Conservation (phyloP, 2,329 filamentous ascomycete genomes). For the Neurospora crassa region DNA sequence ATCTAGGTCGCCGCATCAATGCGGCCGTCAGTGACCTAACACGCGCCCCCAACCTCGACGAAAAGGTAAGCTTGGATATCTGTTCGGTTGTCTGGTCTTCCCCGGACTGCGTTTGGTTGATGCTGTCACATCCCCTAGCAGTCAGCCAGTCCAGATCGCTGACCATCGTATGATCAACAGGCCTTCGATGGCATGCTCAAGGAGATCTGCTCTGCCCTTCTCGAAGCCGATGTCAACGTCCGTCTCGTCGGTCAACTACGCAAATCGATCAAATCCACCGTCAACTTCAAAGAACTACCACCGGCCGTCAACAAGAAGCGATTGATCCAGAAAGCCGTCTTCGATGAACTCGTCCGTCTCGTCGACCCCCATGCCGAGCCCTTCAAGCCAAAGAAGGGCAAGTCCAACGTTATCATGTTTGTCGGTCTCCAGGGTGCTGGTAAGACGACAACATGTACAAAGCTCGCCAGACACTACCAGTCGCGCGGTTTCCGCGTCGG, state of each 20-base stretch:
- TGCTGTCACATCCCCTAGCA: slow-evolving; percentile 5
- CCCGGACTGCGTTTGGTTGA: slow-evolving; percentile 6
- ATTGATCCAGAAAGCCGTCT: slow-evolving; percentile 94
- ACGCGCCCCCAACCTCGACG: slow-evolving; percentile 83
- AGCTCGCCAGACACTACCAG: slow-evolving; percentile 90
- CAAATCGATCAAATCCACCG: slow-evolving; percentile 80
- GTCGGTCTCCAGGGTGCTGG: slow-evolving; percentile 95
- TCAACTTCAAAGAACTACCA: slow-evolving; percentile 92
- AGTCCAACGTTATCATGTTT: slow-evolving; percentile 97
- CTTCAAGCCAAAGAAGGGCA: slow-evolving; percentile 95
- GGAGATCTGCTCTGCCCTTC: slow-evolving; percentile 89
- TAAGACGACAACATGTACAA: slow-evolving; percentile 97
- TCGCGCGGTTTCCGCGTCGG: slow-evolving; percentile 87
- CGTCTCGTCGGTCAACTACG: slow-evolving; percentile 83
- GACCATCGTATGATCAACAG: slow-evolving; percentile 34
- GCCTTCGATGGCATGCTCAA: slow-evolving; percentile 98
- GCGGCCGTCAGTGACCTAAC: slow-evolving; percentile 90
- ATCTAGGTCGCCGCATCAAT: slow-evolving; percentile 97
- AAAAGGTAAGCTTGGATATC: slow-evolving; percentile 56
- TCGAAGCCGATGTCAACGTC: slow-evolving; percentile 96
- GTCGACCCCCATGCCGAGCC: slow-evolving; percentile 93
- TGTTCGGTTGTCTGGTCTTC: background rate
- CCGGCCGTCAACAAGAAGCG: slow-evolving; percentile 96
- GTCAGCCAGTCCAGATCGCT: slow-evolving; percentile 17
- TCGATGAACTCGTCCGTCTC: slow-evolving; percentile 89